Base-by-base conservation (phyloP, 495 filamentous ascomycete genomes). In the Penicillium cinerascens region DNA sequence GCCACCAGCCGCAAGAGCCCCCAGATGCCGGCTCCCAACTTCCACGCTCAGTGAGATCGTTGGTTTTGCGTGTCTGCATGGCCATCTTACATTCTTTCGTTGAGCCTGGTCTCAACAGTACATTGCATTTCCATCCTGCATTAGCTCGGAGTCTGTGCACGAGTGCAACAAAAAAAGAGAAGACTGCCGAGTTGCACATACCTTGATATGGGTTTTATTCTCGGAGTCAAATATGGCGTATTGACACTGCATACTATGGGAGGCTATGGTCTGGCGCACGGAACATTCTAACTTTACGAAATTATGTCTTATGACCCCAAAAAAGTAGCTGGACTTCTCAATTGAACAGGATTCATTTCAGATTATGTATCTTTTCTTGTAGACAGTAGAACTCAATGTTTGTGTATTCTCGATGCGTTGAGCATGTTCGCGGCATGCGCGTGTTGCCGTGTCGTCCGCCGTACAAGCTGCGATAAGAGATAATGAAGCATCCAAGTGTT, bases 1-100 rank as follows among this genome's bases (percentile, higher is more conserved):
- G 77, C 77, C 40, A 67, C 55, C 25, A 62, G 42, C 52, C 74
- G 71, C 67, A 80, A 75, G 62, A 68, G 64, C 42, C 37, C 66
- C 17, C 68, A 68, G 42, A n/a, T n/a, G n/a, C n/a, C n/a, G n/a
- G n/a, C n/a, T 45, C 55, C 13, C 56, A 67, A 25, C 55, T 61
- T 52, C 52, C 35, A 66, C n/a, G n/a, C 56, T 54, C 40, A 33
- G 11, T 55, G 48, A 25, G 35, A n/a, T n/a, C n/a, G n/a, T n/a
- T n/a, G 16, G 6, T 18, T n/a, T 0, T 41, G 22, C 17, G 13
- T 53, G 41, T 29, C 17, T 8, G 15, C 29, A 7, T 16, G 20
- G 25, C 41, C 38, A 38, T 29, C 35, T 25, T 45, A n/a, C n/a
- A n/a, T n/a, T 22, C 36, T 60, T 49, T 33, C 29, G 29, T 13